Conservation (phyloP, 306 rosid genomes). For the Luffa acutangula region DNA sequence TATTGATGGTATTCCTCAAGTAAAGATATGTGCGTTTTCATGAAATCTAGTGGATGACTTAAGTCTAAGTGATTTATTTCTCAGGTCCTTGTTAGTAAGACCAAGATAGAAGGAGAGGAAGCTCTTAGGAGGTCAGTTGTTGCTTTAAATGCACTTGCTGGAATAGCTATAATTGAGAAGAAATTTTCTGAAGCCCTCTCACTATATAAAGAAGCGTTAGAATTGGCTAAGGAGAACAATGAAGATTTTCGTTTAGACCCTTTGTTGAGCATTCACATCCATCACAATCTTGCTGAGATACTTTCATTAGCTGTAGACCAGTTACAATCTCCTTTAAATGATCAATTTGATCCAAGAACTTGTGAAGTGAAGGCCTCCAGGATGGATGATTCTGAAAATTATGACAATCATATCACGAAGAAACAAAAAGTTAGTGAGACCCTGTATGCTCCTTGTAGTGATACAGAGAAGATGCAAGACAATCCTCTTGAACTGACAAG, state of each 20-base stretch:
- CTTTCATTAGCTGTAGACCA: constrained; percentile 38
- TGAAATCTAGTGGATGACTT: background rate
- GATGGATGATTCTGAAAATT: constrained; percentile 30
- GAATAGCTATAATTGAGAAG: constrained; percentile 50
- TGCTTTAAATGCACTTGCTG: constrained; percentile 90
- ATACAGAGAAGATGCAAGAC: constrained; percentile 25
- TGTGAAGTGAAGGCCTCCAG: constrained; percentile 19
- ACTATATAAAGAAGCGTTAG: constrained; percentile 67
- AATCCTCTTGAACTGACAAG: constrained; percentile 18
- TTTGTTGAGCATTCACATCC: constrained; percentile 70
- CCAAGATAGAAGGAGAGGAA: constrained; percentile 91
- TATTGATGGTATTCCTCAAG: constrained; percentile 53
- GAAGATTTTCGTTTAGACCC: constrained; percentile 93
- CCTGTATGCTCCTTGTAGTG: constrained; percentile 21
- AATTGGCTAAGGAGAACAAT: constrained; percentile 56
- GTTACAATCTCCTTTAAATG: constrained; percentile 22
- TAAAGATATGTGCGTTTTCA: background rate
- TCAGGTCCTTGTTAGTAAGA: constrained; percentile 89
- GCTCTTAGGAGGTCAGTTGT: constrained; percentile 74
- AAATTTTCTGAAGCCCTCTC: constrained; percentile 60
- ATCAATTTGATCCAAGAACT: constrained; percentile 23
- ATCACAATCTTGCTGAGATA: constrained; percentile 81
- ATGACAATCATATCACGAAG: constrained; percentile 40
- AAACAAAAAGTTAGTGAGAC: constrained; percentile 44
- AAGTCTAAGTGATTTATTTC: constrained; percentile 20